Conservation (phyloP, 2,329 filamentous ascomycete species). For the Xylariaceae sp. region DNA sequence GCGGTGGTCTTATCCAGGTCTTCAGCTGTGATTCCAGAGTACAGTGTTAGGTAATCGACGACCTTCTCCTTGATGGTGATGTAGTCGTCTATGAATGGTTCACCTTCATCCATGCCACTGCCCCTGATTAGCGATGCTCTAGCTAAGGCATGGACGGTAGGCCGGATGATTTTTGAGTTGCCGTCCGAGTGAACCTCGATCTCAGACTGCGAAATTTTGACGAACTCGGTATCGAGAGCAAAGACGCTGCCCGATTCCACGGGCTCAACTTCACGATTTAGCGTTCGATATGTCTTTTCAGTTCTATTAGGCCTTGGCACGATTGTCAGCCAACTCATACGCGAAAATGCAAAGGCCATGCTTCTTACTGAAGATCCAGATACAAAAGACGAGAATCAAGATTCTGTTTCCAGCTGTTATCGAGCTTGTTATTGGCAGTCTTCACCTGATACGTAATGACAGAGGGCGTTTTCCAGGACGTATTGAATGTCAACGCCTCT, state of each 20-base stretch:
- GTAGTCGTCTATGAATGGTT: slow-evolving; percentile 96
- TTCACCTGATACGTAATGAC: slow-evolving; percentile 85
- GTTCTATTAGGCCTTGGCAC: slow-evolving; percentile 38
- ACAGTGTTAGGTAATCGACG: slow-evolving; percentile 91
- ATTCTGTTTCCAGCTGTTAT: slow-evolving; percentile 78
- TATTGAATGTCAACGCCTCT: slow-evolving; percentile 85
- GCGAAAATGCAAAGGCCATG: neutral
- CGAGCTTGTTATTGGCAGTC: slow-evolving; percentile 73
- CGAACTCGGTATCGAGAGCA: slow-evolving; percentile 94
- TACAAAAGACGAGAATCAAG: slow-evolving; percentile 85
- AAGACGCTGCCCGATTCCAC: slow-evolving; percentile 71
- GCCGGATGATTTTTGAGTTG: slow-evolving; percentile 84
- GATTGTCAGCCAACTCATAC: slow-evolving; percentile 20
- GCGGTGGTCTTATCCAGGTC: slow-evolving; percentile 69
- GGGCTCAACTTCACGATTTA: slow-evolving; percentile 57
- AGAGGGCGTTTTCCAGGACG: slow-evolving; percentile 88
- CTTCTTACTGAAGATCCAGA: slow-evolving; percentile 55
- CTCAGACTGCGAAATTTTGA: slow-evolving; percentile 85
- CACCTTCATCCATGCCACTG: slow-evolving; percentile 69
- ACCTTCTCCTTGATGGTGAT: slow-evolving; percentile 87
- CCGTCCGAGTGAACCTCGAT: slow-evolving; percentile 96
- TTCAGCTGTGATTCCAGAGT: slow-evolving; percentile 82
- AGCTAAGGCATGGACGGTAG: slow-evolving; percentile 86
- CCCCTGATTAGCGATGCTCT: slow-evolving; percentile 87
- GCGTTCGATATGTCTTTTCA: slow-evolving; percentile 55